phyloP scores from a whole-genome alignment of 441 rosid genomes.

The Daphne laureola region DNA sequence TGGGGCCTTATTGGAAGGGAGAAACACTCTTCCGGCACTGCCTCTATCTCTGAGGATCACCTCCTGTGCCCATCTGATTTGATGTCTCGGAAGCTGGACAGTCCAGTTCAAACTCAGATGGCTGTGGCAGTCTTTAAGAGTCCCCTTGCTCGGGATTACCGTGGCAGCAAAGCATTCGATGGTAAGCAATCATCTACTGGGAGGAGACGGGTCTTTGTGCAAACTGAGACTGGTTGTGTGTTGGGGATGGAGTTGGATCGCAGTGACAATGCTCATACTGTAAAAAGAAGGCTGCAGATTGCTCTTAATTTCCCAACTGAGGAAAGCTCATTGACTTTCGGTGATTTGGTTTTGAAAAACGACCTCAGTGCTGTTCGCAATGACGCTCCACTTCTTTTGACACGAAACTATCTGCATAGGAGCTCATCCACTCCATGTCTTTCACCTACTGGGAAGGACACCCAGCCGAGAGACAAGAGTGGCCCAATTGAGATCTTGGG shows the following conservation, averaged over 20 bases:
- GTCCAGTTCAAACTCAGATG: slow-evolving; percentile 84
- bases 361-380: slow-evolving; percentile 44
- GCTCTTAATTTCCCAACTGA: slow-evolving; percentile 50
- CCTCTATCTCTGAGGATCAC: slow-evolving; percentile 23
- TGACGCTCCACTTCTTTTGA: slow-evolving; percentile 43
- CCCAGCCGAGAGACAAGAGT: slow-evolving; percentile 41
- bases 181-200: slow-evolving; percentile 48
- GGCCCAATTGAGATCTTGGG: slow-evolving; percentile 49
- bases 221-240: slow-evolving; percentile 53
- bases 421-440: slow-evolving; percentile 58
- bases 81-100: slow-evolving; percentile 72
- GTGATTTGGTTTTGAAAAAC: slow-evolving; percentile 41
- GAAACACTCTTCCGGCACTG: slow-evolving; percentile 33
- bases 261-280: slow-evolving; percentile 45
- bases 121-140: slow-evolving; percentile 61
- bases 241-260: slow-evolving; percentile 57
- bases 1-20: slow-evolving; percentile 31
- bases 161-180: slow-evolving; percentile 41
- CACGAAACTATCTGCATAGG: slow-evolving; percentile 38
- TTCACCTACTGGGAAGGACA: slow-evolving; percentile 43
- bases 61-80: slow-evolving; percentile 19
- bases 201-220: slow-evolving; percentile 44
- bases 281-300: slow-evolving; percentile 44
- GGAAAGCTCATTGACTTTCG: slow-evolving; percentile 42
- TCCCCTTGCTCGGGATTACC: slow-evolving; percentile 55